Percentiles rank a stretch among this genome's conserved stretches.
Conservation (phyloP, 805 yeast genomes). For the Clavispora carvajalis region DNA sequence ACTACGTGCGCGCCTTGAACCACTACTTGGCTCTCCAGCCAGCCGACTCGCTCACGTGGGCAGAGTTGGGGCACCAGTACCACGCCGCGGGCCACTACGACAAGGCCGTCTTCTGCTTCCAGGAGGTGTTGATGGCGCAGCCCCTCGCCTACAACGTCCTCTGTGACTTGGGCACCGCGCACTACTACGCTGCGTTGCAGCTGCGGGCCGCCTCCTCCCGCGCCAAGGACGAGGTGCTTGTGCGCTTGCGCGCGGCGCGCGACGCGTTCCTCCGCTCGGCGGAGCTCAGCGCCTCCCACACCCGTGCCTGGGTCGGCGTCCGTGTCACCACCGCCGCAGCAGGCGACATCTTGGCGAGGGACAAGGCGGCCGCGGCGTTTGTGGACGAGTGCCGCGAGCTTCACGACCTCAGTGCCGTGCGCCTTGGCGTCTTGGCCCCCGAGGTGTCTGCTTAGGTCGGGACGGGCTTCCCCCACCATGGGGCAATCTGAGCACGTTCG, state of each 20-base stretch:
- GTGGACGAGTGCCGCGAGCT: constrained; percentile 21
- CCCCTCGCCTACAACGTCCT: constrained; percentile 69
- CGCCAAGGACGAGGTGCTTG: constrained; percentile 27
- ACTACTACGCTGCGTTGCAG: constrained; percentile 29
- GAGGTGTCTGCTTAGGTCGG: background rate
- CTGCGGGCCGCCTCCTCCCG: too few relatives aligned
- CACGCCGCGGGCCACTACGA: constrained; percentile 54
- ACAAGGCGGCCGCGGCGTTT: constrained; percentile 19
- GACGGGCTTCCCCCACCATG: too few relatives aligned
- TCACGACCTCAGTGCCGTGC: constrained; percentile 14
- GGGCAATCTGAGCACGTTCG: too few relatives aligned
- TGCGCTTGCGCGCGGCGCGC: constrained; percentile 26
- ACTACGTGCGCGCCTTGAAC: constrained; percentile 51
- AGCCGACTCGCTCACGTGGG: constrained; percentile 72
- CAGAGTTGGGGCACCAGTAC: constrained; percentile 69
- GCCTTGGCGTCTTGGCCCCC: constrained; percentile 16
- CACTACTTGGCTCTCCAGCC: constrained; percentile 62
- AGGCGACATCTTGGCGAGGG: constrained; percentile 2
- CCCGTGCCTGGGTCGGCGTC: constrained; percentile 73
- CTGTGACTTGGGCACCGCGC: constrained; percentile 50
- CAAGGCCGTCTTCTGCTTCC: constrained; percentile 59
- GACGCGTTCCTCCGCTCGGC: constrained; percentile 62
- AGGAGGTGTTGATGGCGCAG: constrained; percentile 62
- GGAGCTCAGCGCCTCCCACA: constrained; percentile 67
- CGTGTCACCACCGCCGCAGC: constrained; percentile 11